Conservation (phyloP, 306 rosid genomes). For the Fragaria nilgerrensis region DNA sequence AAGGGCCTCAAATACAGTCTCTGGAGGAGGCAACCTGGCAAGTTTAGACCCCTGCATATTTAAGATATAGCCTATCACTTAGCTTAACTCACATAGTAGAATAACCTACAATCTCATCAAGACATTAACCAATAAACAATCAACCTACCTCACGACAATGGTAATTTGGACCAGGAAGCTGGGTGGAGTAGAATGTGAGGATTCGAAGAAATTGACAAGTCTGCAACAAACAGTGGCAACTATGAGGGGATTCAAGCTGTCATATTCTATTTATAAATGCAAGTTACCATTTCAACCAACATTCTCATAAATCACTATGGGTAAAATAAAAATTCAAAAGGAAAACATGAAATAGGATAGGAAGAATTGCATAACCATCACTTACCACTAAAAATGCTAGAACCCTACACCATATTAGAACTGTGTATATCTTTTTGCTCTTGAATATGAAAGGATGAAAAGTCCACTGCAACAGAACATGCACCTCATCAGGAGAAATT, state of each 20-base stretch:
- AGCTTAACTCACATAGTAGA: neutral
- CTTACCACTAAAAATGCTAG: constrained; percentile 93
- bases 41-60: constrained; percentile 76
- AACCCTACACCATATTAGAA: constrained; percentile 95
- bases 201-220: constrained; percentile 84
- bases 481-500: constrained; percentile 13
- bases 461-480: constrained; percentile 82
- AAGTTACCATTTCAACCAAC: neutral
- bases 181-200: constrained; percentile 91
- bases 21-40: constrained; percentile 82
- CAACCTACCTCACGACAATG: constrained; percentile 88
- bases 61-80: neutral
- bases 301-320: neutral
- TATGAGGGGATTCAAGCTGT: constrained; percentile 9
- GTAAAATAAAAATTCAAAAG: neutral
- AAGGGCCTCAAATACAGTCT: constrained; percentile 62
- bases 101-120: neutral
- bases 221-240: constrained; percentile 43
- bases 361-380: constrained; percentile 21
- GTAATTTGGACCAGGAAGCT: constrained; percentile 99
- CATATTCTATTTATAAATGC: neutral
- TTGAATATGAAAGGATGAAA: constrained; percentile 91
- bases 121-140: neutral
- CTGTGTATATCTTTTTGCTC: constrained; percentile 93
- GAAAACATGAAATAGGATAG: constrained; percentile 3